Evolutionary conservation across 768 basidiomycete genomes (phyloP).

Genomic region (Trametes gibbosa): DNA sequence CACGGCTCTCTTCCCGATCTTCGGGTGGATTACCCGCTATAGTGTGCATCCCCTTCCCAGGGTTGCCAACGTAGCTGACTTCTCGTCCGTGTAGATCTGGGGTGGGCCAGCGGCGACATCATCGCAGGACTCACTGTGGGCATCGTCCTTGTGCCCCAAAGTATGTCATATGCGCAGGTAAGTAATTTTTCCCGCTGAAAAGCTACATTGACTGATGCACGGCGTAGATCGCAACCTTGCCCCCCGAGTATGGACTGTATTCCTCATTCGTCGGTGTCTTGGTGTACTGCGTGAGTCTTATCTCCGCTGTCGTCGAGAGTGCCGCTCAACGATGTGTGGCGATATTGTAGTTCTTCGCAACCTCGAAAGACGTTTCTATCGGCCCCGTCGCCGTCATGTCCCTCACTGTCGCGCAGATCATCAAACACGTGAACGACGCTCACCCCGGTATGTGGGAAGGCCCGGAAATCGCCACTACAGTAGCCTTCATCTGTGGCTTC

Average conservation of each 20-base stretch:
- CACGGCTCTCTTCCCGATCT: slow-evolving; percentile 75
- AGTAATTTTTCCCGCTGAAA: background rate
- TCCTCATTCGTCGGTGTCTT: slow-evolving; percentile 88
- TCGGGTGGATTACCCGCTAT: slow-evolving; percentile 83
- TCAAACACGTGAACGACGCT: slow-evolving; percentile 54
- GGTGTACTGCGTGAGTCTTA: slow-evolving; percentile 65
- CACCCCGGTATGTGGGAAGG: slow-evolving; percentile 56
- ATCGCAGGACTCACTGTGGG: slow-evolving; percentile 92
- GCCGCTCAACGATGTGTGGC: background rate
- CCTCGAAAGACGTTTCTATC: slow-evolving; percentile 95
- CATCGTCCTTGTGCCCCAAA: slow-evolving; percentile 90
- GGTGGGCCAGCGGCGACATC: slow-evolving; percentile 84
- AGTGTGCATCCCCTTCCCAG: slow-evolving; percentile 44
- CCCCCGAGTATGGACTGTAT: slow-evolving; percentile 86
- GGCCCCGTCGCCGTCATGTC: slow-evolving; percentile 99
- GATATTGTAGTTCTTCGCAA: slow-evolving; percentile 76
- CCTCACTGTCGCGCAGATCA: slow-evolving; percentile 76
- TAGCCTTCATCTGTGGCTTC: slow-evolving; percentile 89
- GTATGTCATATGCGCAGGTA: slow-evolving; percentile 83
- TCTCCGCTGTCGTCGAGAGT: background rate
- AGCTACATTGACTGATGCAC: background rate
- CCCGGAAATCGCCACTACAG: slow-evolving; percentile 74
- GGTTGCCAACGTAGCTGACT: background rate
- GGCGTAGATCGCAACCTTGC: slow-evolving; percentile 72
- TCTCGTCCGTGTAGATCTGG: slow-evolving; percentile 32